Evolutionary conservation across 495 filamentous ascomycete genomes (phyloP), one percentile per base, ranked within the genome.

Genomic region (Penicillium roqueforti): DNA sequence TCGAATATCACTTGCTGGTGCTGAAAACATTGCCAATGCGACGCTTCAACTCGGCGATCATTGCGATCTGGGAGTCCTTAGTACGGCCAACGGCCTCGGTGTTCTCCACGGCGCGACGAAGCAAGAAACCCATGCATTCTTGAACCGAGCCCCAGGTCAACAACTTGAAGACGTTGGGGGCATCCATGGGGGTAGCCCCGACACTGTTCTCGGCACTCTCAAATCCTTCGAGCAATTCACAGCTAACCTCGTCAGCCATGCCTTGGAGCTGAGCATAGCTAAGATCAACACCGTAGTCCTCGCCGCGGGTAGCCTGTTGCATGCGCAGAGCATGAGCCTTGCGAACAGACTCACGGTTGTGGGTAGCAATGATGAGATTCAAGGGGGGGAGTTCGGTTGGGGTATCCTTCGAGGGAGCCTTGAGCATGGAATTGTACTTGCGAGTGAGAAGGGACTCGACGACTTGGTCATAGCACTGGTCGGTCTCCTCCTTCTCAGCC

Each of bases 241-340:
- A 88, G 70, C 85, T 89, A 19, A 98, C 84, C 62, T 98, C 93
- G 56, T 98, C 93, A 14, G 93, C 93, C 93, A 97, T 97, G 19
- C 93, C 93, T 77, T 92, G 87, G 6, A 98, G 80, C 70, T 98
- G 93, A 6, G 88, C 92, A 69, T 91, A 96, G 25, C 83, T 83
- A 14, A 96, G 75, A 20, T 87, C 80, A 4, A 82, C 77, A n/a
- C 59, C 71, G 32, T 66, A 70, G 22, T 65, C 29, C 54, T 80
- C 69, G 1, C 71, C 77, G 1, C 53, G 63, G 13, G 60, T 53
- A 0, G 70, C 64, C 58, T 86, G 84, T 34, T 72, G 54, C 8
- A 78, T 75, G 32, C 80, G 77, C 23, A 88, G 68, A 1, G 72
- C 70, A 39, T 87, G 83, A 3, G 88, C 89, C 62, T 83, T 85